phyloP scores from a whole-genome alignment of 345 rosid genomes.

The Streptanthus diversifolius region DNA sequence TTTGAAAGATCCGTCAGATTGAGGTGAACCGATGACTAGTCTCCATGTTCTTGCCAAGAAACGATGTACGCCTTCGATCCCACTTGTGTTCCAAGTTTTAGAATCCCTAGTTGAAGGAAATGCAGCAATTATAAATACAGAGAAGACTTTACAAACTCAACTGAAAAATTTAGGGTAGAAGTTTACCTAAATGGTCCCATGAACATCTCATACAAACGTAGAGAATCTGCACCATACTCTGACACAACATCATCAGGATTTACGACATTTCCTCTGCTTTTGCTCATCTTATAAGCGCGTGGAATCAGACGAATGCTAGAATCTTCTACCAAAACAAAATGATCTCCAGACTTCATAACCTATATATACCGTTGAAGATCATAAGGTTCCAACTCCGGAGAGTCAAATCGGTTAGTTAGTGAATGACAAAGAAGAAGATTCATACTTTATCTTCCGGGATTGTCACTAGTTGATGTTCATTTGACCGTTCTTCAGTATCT shows the following conservation, averaged over 20 bases:
- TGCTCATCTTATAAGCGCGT: slow-evolving; percentile 92
- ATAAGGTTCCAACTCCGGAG: not conserved
- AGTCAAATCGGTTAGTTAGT: not conserved
- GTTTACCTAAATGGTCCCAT: slow-evolving; percentile 94
- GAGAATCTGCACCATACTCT: slow-evolving; percentile 96
- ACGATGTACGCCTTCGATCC: slow-evolving; percentile 92
- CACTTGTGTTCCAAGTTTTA: slow-evolving; percentile 93
- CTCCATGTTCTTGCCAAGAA: slow-evolving; percentile 92
- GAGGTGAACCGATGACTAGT: slow-evolving; percentile 67
- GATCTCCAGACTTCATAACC: slow-evolving; percentile 78
- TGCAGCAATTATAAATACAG: not conserved
- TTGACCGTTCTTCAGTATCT: slow-evolving; percentile 40
- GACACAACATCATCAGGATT: slow-evolving; percentile 85
- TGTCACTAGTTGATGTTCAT: slow-evolving; percentile 56
- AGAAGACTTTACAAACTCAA: not conserved
- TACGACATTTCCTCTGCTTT: slow-evolving; percentile 95
- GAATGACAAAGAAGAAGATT: slow-evolving; percentile 22
- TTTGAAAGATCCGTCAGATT: slow-evolving; percentile 50
- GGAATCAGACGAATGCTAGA: slow-evolving; percentile 57
- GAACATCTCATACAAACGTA: slow-evolving; percentile 94
- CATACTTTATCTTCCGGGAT: slow-evolving; percentile 69
- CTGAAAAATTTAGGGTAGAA: not conserved
- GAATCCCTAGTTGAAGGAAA: slow-evolving; percentile 57
- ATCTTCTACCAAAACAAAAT: slow-evolving; percentile 64
- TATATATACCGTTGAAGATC: slow-evolving; percentile 8